These are phyloP conservation scores for Coelastrella sp. DNA, from an alignment of 139 green algal species.

Conservation along the genomic window DNA sequence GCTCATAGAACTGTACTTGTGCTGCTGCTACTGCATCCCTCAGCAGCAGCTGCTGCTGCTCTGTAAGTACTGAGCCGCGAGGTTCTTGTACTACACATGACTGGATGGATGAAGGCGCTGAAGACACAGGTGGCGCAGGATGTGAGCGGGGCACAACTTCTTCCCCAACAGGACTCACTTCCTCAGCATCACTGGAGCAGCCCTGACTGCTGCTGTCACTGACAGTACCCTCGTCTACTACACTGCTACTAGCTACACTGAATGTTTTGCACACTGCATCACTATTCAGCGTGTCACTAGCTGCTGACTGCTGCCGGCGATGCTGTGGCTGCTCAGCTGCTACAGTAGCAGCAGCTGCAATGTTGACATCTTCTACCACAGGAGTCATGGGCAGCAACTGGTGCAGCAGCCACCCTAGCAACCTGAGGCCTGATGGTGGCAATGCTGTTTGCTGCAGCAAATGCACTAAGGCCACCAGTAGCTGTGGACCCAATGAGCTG, in stretches of 20 bases:
- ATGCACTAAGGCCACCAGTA: constrained; percentile 16
- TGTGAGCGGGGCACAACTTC: background rate
- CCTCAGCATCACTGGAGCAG: background rate
- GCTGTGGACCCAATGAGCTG: constrained; percentile 7
- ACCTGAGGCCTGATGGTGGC: constrained; percentile 1
- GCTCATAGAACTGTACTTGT: constrained; percentile 48
- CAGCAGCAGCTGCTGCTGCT: constrained; percentile 52
- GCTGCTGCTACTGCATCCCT: constrained; percentile 49
- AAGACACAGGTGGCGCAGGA: background rate
- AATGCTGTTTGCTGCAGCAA: constrained; percentile 16
- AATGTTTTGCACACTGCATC: background rate
- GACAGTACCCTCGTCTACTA: background rate
- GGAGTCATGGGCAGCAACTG: constrained; percentile 26
- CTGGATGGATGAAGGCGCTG: background rate
- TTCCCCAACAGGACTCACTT: too few species aligned
- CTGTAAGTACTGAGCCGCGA: background rate
- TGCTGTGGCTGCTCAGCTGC: background rate
- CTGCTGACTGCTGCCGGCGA: background rate
- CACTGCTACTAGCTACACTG: background rate
- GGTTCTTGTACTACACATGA: background rate
- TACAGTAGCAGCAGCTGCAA: background rate
- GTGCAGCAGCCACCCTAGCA: constrained; percentile 38
- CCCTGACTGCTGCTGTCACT: constrained; percentile 31
- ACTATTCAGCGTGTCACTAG: background rate
- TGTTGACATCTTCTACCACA: background rate